A percentile compares a stretch with the other conserved stretches of the same genome.
Evolutionary conservation across 2,329 filamentous ascomycete genomes (phyloP).

Genomic region (Didymella pinodella): DNA sequence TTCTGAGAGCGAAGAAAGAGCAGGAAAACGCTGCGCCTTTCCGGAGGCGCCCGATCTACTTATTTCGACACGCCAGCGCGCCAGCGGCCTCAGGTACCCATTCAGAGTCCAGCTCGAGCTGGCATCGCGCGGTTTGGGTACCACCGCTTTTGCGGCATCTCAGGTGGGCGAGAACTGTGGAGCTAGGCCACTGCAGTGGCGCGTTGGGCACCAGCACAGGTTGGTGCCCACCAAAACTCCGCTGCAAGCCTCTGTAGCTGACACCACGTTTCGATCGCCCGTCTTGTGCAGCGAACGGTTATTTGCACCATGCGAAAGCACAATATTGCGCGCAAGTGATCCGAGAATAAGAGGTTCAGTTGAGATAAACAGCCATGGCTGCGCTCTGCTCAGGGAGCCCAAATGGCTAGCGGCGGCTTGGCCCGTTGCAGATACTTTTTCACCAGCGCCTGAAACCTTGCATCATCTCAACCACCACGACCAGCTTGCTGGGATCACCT

Average conservation of each 20-base stretch:
- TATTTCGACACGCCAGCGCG: conserved; percentile 31
- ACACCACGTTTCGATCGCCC: conserved; percentile 16
- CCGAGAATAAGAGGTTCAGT: background rate
- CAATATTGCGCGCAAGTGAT: background rate
- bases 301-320: background rate
- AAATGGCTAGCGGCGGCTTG: conserved; percentile 19
- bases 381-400: background rate
- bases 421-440: conserved; percentile 16
- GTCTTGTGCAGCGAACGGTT: conserved; percentile 3
- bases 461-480: conserved; percentile 19
- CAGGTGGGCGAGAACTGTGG: conserved; percentile 38
- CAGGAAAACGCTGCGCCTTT: conserved; percentile 20
- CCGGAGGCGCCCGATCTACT: conserved; percentile 40
- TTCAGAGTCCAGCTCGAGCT: conserved; percentile 33
- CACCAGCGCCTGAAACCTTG: conserved; percentile 19
- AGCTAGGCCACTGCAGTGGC: conserved; percentile 33
- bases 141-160: conserved; percentile 35
- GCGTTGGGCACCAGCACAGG: conserved; percentile 40
- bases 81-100: conserved; percentile 36
- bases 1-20: conserved; percentile 25
- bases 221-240: conserved; percentile 27
- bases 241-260: conserved; percentile 20
- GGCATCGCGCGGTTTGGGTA: conserved; percentile 38
- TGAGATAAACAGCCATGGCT: background rate
- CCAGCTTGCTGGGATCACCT: conserved; percentile 16